Base-by-base conservation (phyloP, 352 stramenopile genomes). In the Pythium biforme region DNA sequence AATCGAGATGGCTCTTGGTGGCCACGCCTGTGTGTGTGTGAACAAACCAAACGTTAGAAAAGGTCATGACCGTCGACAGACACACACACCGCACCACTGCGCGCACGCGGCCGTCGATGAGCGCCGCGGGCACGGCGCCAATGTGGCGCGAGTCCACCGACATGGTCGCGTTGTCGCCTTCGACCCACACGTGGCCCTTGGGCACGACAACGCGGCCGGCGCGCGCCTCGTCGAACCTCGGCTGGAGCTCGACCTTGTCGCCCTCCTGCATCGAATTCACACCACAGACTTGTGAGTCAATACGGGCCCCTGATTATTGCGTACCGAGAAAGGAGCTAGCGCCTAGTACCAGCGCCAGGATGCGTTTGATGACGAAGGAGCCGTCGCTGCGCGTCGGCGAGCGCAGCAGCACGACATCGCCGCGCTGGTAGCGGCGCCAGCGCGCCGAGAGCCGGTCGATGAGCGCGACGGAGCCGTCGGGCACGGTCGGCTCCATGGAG, bases 81-180 rank as follows among this genome's bases (percentile, higher is more conserved):
- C 17, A 23, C 39, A 22, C 60, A 71, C 56, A 61, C 89, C 83
- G 59, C 64, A 98, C 64, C 69, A 89, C 74, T 49, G 58, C 64
- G 27, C 31, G 57, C 1, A 63, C 81, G 11, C 92, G 76, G 8
- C 93, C 94, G 20, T 90, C 73, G 17, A 98, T 69, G 7, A 98
- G 70, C 22, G 91, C 86, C 0, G 75, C 72, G 10, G 96, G 96
- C 8, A 99, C 76, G 11, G 97, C 77, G 3, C 97, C 97, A 57
- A 97, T 98, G 68, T 97, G 81, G 8, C 96, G 81, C 58, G 93
- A 98, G 81, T 99, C 97, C 1, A 88, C 88, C 9, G 92, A 98
- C 68, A 96, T 94, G 41, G 81, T 85, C 8, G 90, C 63, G 74
- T 99, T 99, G 75, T 99, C 97, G 39, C 97, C 97, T 80, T 99